Evolutionary conservation across 257 asterid genomes (phyloP).

Genomic region (Solanum chmielewskii): DNA sequence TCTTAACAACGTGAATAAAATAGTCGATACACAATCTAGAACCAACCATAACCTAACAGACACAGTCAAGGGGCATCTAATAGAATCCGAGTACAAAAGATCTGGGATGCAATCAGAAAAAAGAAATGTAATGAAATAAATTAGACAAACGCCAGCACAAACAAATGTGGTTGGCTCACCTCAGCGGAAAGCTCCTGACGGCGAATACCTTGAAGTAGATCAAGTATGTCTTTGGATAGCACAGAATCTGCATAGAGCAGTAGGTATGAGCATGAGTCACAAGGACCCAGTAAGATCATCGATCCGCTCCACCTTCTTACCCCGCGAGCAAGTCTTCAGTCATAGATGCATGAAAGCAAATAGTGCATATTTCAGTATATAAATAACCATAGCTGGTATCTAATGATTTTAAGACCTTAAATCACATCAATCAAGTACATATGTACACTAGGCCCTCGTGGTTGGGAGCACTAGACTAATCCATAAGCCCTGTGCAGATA

Average conservation of each 20-base stretch:
- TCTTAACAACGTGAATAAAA: neutral
- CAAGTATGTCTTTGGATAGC: neutral
- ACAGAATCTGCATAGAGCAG: neutral
- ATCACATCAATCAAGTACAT: neutral
- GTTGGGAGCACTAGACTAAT: neutral
- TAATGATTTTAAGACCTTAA: neutral
- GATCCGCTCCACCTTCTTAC: neutral
- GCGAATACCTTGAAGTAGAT: neutral
- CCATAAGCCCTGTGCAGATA: neutral
- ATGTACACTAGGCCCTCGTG: neutral
- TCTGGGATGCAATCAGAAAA: neutral
- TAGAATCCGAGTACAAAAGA: neutral
- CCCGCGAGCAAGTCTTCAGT: neutral
- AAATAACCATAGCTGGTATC: neutral
- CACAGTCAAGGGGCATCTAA: neutral
- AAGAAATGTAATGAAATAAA: neutral
- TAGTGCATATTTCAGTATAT: neutral
- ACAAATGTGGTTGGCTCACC: neutral
- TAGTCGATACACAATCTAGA: neutral
- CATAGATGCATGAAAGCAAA: neutral
- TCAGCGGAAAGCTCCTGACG: neutral
- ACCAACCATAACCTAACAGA: neutral
- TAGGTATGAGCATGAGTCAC: neutral
- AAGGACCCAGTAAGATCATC: neutral
- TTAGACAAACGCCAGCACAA: neutral